Conservation (phyloP, 495 filamentous ascomycete genomes). For the Neurospora sp. region DNA sequence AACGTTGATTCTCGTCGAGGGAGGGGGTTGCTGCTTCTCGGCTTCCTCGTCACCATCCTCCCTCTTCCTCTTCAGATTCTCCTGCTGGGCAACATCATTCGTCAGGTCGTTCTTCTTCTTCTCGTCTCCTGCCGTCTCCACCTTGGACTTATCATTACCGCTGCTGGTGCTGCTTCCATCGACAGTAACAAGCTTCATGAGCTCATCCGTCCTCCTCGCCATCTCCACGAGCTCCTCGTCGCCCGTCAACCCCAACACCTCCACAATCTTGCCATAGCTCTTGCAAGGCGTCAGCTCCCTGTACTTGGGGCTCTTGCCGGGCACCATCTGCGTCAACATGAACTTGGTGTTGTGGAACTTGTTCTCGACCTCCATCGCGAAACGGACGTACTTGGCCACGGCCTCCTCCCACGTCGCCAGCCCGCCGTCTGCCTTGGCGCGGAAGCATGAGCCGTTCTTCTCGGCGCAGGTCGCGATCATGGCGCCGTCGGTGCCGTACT, state of each 20-base stretch:
- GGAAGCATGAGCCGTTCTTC: conserved; percentile 77
- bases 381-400: conserved; percentile 60
- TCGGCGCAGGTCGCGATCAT: conserved; percentile 96
- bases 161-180: conserved; percentile 42
- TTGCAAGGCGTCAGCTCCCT: conserved; percentile 43
- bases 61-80: background rate
- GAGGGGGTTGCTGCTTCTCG: background rate
- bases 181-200: conserved; percentile 43
- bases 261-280: conserved; percentile 55
- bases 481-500: conserved; percentile 80
- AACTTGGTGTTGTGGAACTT: conserved; percentile 88
- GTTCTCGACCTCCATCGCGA: conserved; percentile 67
- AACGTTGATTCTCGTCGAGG: background rate
- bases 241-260: conserved; percentile 41
- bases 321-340: conserved; percentile 70
- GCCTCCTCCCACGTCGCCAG: conserved; percentile 62
- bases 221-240: conserved; percentile 42
- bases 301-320: conserved; percentile 59
- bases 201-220: conserved; percentile 53
- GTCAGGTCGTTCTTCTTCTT: background rate
- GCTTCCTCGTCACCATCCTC: background rate
- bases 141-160: conserved; percentile 22
- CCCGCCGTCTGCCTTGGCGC: conserved; percentile 51
- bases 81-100: background rate
- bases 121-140: conserved; percentile 27